phyloP scores from a whole-genome alignment of 2,329 filamentous ascomycete species.

The Tolypocladium sp. region DNA sequence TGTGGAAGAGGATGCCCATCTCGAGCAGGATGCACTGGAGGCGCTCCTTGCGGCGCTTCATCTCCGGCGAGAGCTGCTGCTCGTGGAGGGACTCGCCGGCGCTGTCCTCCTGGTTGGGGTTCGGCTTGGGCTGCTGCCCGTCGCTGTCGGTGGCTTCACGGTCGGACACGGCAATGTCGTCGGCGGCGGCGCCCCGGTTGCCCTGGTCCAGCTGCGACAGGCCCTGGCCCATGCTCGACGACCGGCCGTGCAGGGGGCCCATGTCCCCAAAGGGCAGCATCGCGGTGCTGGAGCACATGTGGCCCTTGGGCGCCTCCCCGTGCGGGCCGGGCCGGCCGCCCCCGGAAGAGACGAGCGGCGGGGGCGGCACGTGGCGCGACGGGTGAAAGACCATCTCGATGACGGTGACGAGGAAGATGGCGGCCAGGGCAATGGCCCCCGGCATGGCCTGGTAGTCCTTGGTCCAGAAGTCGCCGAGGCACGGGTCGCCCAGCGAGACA shows the following conservation, averaged over 20 bases:
- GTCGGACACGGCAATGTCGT: neutral
- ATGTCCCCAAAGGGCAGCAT: constrained; percentile 22
- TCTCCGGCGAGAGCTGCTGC: constrained; percentile 33
- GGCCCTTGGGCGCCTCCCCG: neutral
- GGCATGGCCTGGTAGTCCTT: constrained; percentile 67
- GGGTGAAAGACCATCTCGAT: constrained; percentile 64
- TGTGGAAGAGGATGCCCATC: constrained; percentile 78
- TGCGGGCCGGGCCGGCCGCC: no score
- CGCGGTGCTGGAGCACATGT: constrained; percentile 9
- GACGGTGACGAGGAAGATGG: constrained; percentile 68
- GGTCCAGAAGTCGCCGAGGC: constrained; percentile 68
- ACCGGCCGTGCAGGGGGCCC: constrained; percentile 22
- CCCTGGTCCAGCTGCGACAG: constrained; percentile 18
- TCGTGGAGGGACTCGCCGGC: constrained; percentile 13
- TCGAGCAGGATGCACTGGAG: constrained; percentile 74
- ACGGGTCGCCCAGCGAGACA: constrained; percentile 51
- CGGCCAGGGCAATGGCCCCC: constrained; percentile 69
- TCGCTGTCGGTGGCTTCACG: constrained; percentile 7
- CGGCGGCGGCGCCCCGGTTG: neutral
- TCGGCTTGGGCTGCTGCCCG: constrained; percentile 7
- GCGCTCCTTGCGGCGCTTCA: constrained; percentile 54
- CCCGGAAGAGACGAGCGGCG: constrained; percentile 1
- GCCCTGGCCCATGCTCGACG: constrained; percentile 22
- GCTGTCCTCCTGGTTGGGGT: constrained; percentile 10
- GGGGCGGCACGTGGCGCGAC: constrained; percentile 19